A percentile compares a stretch with the other conserved stretches of the same genome.
Evolutionary conservation across 2,329 filamentous ascomycete genomes (phyloP).

Genomic region (Colletotrichum phormii): DNA sequence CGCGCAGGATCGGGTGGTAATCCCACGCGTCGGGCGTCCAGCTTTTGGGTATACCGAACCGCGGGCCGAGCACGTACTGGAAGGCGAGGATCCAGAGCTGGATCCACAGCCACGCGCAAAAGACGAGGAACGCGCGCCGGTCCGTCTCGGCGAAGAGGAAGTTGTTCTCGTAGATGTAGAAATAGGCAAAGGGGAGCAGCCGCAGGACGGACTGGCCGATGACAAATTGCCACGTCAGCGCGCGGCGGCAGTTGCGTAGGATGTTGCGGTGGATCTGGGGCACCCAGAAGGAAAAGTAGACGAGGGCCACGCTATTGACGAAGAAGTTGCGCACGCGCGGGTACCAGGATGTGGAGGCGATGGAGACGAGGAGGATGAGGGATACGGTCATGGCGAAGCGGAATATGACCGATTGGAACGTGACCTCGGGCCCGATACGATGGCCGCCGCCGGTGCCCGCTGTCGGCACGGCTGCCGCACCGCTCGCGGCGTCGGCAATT

Average conservation of each 20-base stretch:
- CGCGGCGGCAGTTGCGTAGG: slow-evolving; percentile 90
- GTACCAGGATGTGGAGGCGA: slow-evolving; percentile 72
- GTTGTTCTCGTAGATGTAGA: slow-evolving; percentile 83
- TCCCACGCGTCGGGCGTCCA: slow-evolving; percentile 86
- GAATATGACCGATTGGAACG: slow-evolving; percentile 68
- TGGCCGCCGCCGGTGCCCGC: slow-evolving; percentile 23
- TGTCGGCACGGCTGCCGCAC: slow-evolving; percentile 42
- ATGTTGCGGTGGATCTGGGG: slow-evolving; percentile 94
- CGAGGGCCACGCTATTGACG: slow-evolving; percentile 73
- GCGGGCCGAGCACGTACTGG: slow-evolving; percentile 87
- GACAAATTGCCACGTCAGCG: slow-evolving; percentile 92
- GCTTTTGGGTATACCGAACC: slow-evolving; percentile 82
- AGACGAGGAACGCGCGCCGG: slow-evolving; percentile 69
- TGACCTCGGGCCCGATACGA: slow-evolving; percentile 41
- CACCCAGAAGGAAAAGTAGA: slow-evolving; percentile 90
- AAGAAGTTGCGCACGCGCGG: slow-evolving; percentile 65
- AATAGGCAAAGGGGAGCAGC: slow-evolving; percentile 84
- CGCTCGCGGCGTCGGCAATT: slow-evolving; percentile 51
- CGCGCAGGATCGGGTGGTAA: slow-evolving; percentile 90
- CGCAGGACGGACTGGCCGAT: slow-evolving; percentile 84
- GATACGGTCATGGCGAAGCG: slow-evolving; percentile 68
- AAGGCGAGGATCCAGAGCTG: slow-evolving; percentile 83
- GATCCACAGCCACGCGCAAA: slow-evolving; percentile 86
- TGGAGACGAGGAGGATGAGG: slow-evolving; percentile 66
- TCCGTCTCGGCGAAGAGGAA: slow-evolving; percentile 83